phyloP scores from a whole-genome alignment of 140 eudicot genomes.

The Bidens hawaiensis region DNA sequence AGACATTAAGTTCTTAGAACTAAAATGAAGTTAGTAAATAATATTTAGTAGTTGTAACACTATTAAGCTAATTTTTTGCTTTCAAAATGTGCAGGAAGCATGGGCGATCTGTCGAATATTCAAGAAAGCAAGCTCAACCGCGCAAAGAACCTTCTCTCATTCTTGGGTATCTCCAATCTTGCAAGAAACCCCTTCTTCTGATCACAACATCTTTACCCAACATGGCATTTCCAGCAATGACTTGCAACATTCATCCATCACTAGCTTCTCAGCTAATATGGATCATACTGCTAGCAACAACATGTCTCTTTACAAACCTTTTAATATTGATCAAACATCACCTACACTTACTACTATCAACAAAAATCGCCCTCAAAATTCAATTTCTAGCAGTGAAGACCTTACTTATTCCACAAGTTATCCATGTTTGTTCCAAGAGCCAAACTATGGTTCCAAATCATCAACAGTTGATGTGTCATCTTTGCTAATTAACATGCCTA shows the following conservation, averaged over 20 bases:
- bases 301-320: constrained; percentile 28
- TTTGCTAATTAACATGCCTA: constrained; percentile 31
- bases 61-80: constrained; percentile 8
- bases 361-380: constrained; percentile 29
- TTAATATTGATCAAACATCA: constrained; percentile 24
- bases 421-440: constrained; percentile 30
- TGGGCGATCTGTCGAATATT: constrained; percentile 54
- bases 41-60: too few relatives aligned
- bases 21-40: background rate
- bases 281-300: constrained; percentile 27
- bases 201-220: constrained; percentile 30
- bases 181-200: constrained; percentile 37
- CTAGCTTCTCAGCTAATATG: constrained; percentile 39
- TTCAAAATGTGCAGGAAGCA: constrained; percentile 36
- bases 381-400: constrained; percentile 25
- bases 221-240: constrained; percentile 22
- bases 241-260: constrained; percentile 23
- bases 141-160: constrained; percentile 47
- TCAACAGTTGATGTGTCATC: constrained; percentile 35
- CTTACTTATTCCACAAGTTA: constrained; percentile 22
- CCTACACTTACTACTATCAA: constrained; percentile 23
- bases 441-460: constrained; percentile 21
- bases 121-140: constrained; percentile 46
- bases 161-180: constrained; percentile 49
- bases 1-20: background rate